phyloP scores from a whole-genome alignment of 2,329 filamentous ascomycete genomes.

The Botryotinia calthae region DNA sequence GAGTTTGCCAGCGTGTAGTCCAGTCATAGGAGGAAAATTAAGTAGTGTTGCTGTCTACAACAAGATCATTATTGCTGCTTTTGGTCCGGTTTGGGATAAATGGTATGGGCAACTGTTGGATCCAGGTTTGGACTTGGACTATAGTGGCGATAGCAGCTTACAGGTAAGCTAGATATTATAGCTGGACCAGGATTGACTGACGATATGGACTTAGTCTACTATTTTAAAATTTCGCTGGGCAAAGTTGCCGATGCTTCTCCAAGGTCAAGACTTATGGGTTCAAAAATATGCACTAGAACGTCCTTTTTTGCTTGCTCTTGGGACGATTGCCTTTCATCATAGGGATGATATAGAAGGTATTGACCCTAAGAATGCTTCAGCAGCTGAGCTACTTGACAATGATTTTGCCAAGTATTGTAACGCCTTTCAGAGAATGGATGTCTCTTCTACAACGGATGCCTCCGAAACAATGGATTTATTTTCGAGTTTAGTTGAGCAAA shows the following conservation, averaged over 20 bases:
- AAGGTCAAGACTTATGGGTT: constrained; percentile 32
- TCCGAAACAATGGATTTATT: not conserved
- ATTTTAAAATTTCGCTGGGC: constrained; percentile 37
- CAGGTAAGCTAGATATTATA: constrained; percentile 19
- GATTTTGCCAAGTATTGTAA: constrained; percentile 17
- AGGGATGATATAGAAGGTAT: not conserved
- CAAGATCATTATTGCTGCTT: constrained; percentile 31
- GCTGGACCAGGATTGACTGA: not conserved
- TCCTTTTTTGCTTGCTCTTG: not conserved
- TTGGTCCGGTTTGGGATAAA: constrained; percentile 33
- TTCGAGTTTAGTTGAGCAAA: not conserved
- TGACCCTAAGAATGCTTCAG: not conserved
- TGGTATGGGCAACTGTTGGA: constrained; percentile 14
- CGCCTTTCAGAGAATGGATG: not conserved
- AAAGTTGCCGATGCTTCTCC: constrained; percentile 28
- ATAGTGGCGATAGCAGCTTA: not conserved
- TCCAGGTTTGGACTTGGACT: not conserved
- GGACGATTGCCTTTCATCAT: no score
- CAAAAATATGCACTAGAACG: constrained; percentile 21
- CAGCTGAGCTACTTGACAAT: not conserved
- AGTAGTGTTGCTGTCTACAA: constrained; percentile 33
- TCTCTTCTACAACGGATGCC: not conserved
- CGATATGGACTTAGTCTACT: constrained; percentile 25
- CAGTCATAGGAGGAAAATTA: constrained; percentile 35
- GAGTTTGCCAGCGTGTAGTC: constrained; percentile 35